phyloP scores from a whole-genome alignment of 2,329 filamentous ascomycete species.

The Aspergillus pseudoterreus region DNA sequence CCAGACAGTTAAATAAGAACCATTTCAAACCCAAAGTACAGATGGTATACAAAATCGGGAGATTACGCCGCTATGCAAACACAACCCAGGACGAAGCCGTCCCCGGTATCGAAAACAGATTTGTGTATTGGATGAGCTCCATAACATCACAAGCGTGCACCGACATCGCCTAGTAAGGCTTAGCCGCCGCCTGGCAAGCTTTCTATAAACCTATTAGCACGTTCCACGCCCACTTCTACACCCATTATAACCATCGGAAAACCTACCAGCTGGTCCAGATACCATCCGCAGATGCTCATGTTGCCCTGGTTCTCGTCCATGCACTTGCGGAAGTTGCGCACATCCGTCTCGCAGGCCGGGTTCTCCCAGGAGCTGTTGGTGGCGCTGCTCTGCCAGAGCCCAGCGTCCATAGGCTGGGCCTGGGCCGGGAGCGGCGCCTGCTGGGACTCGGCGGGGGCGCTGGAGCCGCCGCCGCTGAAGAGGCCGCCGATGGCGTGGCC shows the following conservation, averaged over 20 bases:
- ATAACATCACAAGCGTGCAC: background rate
- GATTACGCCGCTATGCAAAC: conserved; percentile 21
- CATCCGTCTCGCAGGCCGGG: conserved; percentile 73
- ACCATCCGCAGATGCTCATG: conserved; percentile 96
- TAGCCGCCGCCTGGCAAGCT: conserved; percentile 76
- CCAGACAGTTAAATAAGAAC: conserved; percentile 4
- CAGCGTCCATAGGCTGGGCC: conserved; percentile 48
- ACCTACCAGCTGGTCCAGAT: conserved; percentile 80
- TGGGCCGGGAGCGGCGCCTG: conserved; percentile 50
- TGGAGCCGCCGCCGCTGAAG: conserved; percentile 68
- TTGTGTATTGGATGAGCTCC: too few relatives aligned
- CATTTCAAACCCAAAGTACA: background rate
- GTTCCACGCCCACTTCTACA: background rate
- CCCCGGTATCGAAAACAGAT: background rate
- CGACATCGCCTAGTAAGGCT: conserved; percentile 56
- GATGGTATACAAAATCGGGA: conserved; percentile 15
- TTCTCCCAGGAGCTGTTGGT: conserved; percentile 45
- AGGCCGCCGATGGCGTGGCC: conserved; percentile 90
- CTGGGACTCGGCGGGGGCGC: conserved; percentile 53
- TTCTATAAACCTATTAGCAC: conserved; percentile 51
- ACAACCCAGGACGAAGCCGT: conserved; percentile 4
- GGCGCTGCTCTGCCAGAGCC: conserved; percentile 45
- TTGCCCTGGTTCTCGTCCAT: conserved; percentile 93
- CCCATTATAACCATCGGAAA: background rate
- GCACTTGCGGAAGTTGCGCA: conserved; percentile 86